Evolutionary conservation across 371 early-diverging fungal species (phyloP), one percentile per base, ranked within the genome.

Genomic region (Lichtheimia ramosa): DNA sequence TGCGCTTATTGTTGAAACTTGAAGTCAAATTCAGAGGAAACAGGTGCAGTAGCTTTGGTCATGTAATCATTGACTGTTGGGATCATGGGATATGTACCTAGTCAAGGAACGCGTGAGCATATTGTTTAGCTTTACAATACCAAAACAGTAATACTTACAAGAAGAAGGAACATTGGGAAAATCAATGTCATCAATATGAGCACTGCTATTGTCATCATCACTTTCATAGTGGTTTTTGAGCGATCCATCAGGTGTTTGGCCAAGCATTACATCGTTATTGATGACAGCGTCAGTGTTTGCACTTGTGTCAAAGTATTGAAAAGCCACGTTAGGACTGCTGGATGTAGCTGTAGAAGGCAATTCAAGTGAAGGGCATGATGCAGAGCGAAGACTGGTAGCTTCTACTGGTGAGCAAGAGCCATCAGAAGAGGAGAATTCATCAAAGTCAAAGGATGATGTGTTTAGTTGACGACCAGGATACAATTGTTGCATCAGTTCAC

Each of bases 401-500:
- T 62, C 55, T 12, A 51, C 59, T 16, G 49, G 46, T 18, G 18
- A 46, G 46, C n/a, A 58, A 51, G 59, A 51, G 3, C 51, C 56
- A 16, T 55, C 56, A n/a, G 56, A 55, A 21, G 46, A 46, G 10
- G n/a, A n/a, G 46, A 18, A n/a, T 23, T 43, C 43, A 25, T 55
- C 56, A 12, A 25, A 24, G 24, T 40, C 59, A 24, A 51, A 43
- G 28, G 51, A 34, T n/a, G 40, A 42, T 13, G 28, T 34, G 34
- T 58, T 50, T 25, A n/a, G 16, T 41, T 25, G 48, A 15, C 27
- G 21, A n/a, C 54, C 54, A 16, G 42, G 41, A 12, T 28, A 27
- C 6, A 67, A 28, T 51, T 77, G 71, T 40, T 63, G 58, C 54
- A 65, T 54, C 39, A 78, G 54, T 23, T 65, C 55, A 7, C 62